Conservation (phyloP, 495 filamentous ascomycete species). For the Annulohypoxylon bovei region DNA sequence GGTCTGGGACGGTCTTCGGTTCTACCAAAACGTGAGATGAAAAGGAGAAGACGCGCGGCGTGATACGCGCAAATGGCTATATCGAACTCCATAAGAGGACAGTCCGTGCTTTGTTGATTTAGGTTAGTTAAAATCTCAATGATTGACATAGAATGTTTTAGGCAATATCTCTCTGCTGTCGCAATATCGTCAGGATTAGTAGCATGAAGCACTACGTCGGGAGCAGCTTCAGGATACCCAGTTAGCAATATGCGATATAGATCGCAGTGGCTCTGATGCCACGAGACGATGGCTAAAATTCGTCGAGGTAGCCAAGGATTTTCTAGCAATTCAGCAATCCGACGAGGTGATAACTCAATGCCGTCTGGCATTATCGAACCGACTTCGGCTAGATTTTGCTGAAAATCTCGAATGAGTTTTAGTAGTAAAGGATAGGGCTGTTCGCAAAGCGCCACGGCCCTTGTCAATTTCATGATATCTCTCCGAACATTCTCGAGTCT, state of each 20-base stretch:
- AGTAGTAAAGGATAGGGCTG: conserved; percentile 18
- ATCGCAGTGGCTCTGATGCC: conserved; percentile 36
- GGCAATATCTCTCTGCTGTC: conserved; percentile 22
- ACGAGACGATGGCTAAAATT: conserved; percentile 23
- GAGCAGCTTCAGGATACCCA: conserved; percentile 31
- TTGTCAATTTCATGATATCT: conserved; percentile 34
- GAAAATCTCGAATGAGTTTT: conserved; percentile 16
- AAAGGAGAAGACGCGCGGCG: conserved; percentile 25
- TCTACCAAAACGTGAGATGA: conserved; percentile 33
- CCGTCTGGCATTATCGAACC: conserved; percentile 12
- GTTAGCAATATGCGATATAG: conserved; percentile 25
- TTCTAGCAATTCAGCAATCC: conserved; percentile 8
- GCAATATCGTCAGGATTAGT: background rate
- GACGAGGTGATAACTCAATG: conserved; percentile 9
- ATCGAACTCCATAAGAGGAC: conserved; percentile 29
- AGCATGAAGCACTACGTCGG: conserved; percentile 13
- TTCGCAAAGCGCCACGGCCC: conserved; percentile 21
- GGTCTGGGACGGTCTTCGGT: conserved; percentile 13
- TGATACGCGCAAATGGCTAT: conserved; percentile 36
- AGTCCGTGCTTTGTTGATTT: conserved; percentile 27
- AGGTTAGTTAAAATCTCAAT: conserved; percentile 26
- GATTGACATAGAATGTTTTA: conserved; percentile 25
- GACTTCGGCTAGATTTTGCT: conserved; percentile 8
- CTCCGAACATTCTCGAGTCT: conserved; percentile 25
- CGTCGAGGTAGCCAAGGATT: conserved; percentile 21